Evolutionary conservation across 306 rosid genomes (phyloP).

Genomic region (Lupinus albus): DNA sequence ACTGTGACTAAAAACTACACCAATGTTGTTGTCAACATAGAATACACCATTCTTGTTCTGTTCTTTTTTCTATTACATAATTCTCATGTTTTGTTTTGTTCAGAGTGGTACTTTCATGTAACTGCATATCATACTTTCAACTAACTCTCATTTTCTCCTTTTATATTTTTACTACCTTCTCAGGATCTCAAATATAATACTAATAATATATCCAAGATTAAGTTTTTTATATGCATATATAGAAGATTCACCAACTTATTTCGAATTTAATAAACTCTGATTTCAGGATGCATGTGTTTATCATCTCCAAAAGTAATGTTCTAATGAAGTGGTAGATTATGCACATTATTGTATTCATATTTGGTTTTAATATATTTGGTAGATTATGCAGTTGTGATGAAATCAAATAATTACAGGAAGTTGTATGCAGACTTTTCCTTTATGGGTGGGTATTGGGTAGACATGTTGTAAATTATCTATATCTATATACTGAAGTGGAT

Average conservation of each 20-base stretch:
- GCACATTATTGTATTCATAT: too few species aligned
- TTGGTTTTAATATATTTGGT: conserved; percentile 3
- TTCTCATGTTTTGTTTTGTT: too few species aligned
- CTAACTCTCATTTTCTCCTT: neutral
- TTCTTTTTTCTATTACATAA: too few species aligned
- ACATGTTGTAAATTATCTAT: neutral
- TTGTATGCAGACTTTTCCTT: neutral
- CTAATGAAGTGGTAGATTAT: neutral
- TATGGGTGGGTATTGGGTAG: neutral
- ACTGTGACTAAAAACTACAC: too few species aligned
- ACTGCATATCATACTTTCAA: neutral
- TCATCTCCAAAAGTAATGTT: neutral
- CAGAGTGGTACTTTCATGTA: neutral
- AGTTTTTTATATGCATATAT: neutral
- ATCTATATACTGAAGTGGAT: neutral
- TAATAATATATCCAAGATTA: too few species aligned
- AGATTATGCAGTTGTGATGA: neutral
- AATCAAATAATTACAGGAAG: too few species aligned
- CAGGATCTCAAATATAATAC: too few species aligned
- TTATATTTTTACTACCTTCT: neutral
- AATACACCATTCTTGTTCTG: too few species aligned
- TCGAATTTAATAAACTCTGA: neutral
- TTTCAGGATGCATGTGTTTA: neutral
- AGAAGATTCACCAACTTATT: neutral
- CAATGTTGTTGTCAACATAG: too few species aligned